Evolutionary conservation across 106 monocot species (phyloP), one percentile per base, ranked within the genome.

Genomic region (Dendrobium catenatum): DNA sequence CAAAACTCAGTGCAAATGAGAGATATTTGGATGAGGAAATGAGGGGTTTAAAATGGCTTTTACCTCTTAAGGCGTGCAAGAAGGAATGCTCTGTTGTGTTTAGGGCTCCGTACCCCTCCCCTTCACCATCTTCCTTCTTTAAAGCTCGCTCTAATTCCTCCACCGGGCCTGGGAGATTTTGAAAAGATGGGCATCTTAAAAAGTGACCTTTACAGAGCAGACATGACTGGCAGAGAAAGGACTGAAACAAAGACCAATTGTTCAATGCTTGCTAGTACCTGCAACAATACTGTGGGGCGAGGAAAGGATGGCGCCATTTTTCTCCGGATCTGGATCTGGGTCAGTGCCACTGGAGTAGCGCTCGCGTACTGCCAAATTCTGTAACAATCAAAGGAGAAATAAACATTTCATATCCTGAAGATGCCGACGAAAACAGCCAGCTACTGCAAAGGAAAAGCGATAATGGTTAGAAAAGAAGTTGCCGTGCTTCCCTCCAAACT

Each of bases 41-140:
- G 6, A 19, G 33, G 44, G 55, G 24, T 15, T 48, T 44, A 76
- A n/a, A 51, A 16, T 33, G 47, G 55, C 31, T 79, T 77, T 1
- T 51, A 85, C 87, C 82, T 79, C 70, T 82, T 44, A 88, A 74
- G 43, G 80, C 82, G 22, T 82, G 29, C 27, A 85, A 82, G 76
- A 82, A 88, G 59, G 58, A 77, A 82, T 77, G 55, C 40, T 76
- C 18, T 73, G 78, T 33, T 79, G 80, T 80, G 81, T 84, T 84
- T 47, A 77, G 58, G 6, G 4, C 24, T 55, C 68, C 24, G 66
- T 68, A 58, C 51, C 76, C 80, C 42, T 51, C 81, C n/a, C 42
- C 56, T 27, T 79, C 33, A 3, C 68, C 55, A 1, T 54, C 27
- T 24, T 85, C 42, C 68, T 55, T 10, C 4, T 51, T 15, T 51